These are phyloP conservation scores for Phialophora macrospora DNA, from an alignment of 2,329 filamentous ascomycete genomes.

Conservation along the genomic window DNA sequence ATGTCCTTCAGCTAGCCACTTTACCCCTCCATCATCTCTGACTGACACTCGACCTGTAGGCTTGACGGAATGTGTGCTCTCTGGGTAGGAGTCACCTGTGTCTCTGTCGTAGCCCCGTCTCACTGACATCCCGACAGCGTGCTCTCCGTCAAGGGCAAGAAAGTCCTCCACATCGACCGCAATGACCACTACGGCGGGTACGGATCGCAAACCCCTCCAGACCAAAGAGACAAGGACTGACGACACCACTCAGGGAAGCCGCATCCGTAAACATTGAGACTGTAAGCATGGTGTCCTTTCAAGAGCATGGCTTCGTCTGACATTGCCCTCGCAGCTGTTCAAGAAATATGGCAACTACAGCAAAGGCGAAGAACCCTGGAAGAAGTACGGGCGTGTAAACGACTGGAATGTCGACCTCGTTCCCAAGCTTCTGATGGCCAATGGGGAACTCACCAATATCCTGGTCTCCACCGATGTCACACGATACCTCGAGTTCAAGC, in stretches of 20 bases:
- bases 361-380: conserved; percentile 87
- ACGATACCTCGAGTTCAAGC: conserved; percentile 88
- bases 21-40: conserved; percentile 40
- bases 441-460: conserved; percentile 97
- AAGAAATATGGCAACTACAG: conserved; percentile 90
- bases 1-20: conserved; percentile 48
- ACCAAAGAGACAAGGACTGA: conserved; percentile 1
- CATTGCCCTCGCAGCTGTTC: conserved; percentile 71
- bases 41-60: conserved; percentile 60
- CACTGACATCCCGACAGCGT: conserved; percentile 62
- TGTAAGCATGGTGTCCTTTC: conserved; percentile 57
- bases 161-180: conserved; percentile 97
- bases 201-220: conserved; percentile 43
- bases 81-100: conserved; percentile 69
- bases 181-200: conserved; percentile 99
- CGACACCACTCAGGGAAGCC: conserved; percentile 69
- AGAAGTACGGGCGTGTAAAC: conserved; percentile 93
- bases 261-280: conserved; percentile 96
- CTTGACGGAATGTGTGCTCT: conserved; percentile 98
- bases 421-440: conserved; percentile 98
- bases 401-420: conserved; percentile 99
- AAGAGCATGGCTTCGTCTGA: conserved; percentile 16
- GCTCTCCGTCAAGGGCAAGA: conserved; percentile 97
- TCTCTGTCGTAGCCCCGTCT: background rate
- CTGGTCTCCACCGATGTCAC: conserved; percentile 94